Percentiles rank a stretch among this genome's conserved stretches.
Conservation (phyloP, 2,329 filamentous ascomycete species). For the Venturia pyrina region DNA sequence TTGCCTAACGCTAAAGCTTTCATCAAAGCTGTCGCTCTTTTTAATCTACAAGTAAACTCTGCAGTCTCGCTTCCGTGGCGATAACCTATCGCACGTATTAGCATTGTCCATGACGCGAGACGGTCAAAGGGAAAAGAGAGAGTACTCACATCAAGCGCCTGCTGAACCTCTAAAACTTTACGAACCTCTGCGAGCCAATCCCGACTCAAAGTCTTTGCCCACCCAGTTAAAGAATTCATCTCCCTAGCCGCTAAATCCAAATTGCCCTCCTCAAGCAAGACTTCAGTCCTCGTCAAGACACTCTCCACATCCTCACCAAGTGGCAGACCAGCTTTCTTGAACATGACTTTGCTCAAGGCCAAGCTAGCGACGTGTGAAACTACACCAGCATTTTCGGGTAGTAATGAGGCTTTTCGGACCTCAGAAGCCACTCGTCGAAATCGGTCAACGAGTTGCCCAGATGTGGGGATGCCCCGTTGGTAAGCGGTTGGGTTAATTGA, state of each 20-base stretch:
- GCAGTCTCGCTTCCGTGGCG: conserved; percentile 77
- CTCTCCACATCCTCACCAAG: conserved; percentile 88
- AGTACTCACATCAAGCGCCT: conserved; percentile 80
- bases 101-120: not conserved
- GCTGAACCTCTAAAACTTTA: conserved; percentile 86
- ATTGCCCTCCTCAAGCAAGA: conserved; percentile 82
- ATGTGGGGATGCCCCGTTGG: conserved; percentile 77
- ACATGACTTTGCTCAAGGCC: conserved; percentile 85
- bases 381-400: conserved; percentile 89
- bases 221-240: conserved; percentile 86
- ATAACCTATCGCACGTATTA: conserved; percentile 52
- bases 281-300: conserved; percentile 81
- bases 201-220: conserved; percentile 88
- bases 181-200: conserved; percentile 91
- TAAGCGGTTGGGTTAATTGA: conserved; percentile 92
- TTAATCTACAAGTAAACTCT: conserved; percentile 76
- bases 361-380: conserved; percentile 88
- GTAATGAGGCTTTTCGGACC: conserved; percentile 84
- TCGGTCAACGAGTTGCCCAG: conserved; percentile 81
- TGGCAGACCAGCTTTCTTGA: conserved; percentile 77
- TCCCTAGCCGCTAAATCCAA: conserved; percentile 85
- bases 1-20: not conserved
- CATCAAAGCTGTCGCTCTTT: not conserved
- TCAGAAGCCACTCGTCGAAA: conserved; percentile 89
- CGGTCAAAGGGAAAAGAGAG: not conserved